These are phyloP conservation scores for Chalara sp. DNA, from an alignment of 2,329 filamentous ascomycete genomes.

Conservation along the genomic window DNA sequence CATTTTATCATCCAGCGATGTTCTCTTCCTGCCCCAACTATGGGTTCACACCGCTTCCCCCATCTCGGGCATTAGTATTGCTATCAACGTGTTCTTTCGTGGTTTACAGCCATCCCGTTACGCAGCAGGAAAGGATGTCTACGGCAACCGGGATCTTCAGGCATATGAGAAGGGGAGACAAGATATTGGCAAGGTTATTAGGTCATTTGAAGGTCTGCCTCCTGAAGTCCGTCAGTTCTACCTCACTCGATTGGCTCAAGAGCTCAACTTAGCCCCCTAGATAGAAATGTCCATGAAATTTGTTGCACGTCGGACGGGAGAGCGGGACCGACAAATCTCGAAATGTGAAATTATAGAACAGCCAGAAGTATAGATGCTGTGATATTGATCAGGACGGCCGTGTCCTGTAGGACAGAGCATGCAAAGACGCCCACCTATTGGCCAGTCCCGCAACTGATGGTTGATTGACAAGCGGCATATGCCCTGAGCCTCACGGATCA, in stretches of 20 bases:
- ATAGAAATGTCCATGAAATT: background rate
- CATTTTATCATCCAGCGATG: slow-evolving; percentile 61
- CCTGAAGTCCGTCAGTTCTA: slow-evolving; percentile 68
- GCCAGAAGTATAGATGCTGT: background rate
- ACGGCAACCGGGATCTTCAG: slow-evolving; percentile 79
- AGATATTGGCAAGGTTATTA: slow-evolving; percentile 61
- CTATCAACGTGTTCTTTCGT: slow-evolving; percentile 86
- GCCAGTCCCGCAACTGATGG: too few relatives aligned
- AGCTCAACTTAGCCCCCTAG: slow-evolving; percentile 38
- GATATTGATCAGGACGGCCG: background rate
- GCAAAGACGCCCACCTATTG: too few relatives aligned
- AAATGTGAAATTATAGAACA: background rate
- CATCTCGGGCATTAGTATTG: slow-evolving; percentile 54
- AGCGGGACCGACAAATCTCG: background rate
- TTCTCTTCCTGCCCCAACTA: slow-evolving; percentile 73
- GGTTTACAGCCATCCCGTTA: slow-evolving; percentile 59
- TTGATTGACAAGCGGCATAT: too few relatives aligned
- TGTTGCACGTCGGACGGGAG: slow-evolving; percentile 13
- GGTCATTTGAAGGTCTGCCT: slow-evolving; percentile 58
- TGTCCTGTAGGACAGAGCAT: too few relatives aligned
- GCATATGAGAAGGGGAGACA: slow-evolving; percentile 76
- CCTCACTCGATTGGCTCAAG: slow-evolving; percentile 61
- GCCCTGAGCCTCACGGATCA: too few relatives aligned
- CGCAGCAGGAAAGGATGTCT: slow-evolving; percentile 71
- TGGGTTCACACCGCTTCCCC: slow-evolving; percentile 76